Evolutionary conservation across 352 stramenopile genomes (phyloP), one percentile per base, ranked within the genome.

Genomic region (Phytophthora litchii): DNA sequence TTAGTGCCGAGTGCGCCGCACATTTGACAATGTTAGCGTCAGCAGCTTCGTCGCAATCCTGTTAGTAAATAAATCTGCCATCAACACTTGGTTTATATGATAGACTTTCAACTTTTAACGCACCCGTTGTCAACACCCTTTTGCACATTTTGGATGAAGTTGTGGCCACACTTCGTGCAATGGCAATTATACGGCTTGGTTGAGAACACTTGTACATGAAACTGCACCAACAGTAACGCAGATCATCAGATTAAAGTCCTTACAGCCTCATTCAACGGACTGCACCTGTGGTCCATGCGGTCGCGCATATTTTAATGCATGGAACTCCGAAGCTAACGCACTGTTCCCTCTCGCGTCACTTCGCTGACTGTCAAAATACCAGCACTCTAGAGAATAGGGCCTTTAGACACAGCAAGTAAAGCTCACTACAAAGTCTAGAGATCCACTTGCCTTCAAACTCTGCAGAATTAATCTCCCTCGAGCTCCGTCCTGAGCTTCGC

Each of bases 51-150:
- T 91, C 0, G 80, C 78, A 36, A 92, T 89, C 19, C 80, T 92
- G 58, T 8, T 17, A 23, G 14, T n/a, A 32, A 5, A 25, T 14
- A 38, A 4, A 31, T 27, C 5, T 3, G 5, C 3, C 23, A 27
- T 27, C 23, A 27, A 27, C 23, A 5, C 23, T 27, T 27, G 23
- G 23, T 27, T 27, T 5, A 27, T 27, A 5, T 27, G 3, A 5
- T 27, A 27, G 23, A 27, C 3, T 27, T 27, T 27, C 5, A 25
- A 20, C 37, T 17, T 37, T 12, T 23, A 16, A 38, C 75, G 20
- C 27, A 92, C 80, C 72, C 83, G 43, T 91, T 89, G 66, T 92
- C 80, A 8, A 92, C 83, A 8, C 80, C 78, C 67, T 92, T 90
- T 29, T 92, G 83, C 1, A 91, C 75, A 3, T 82, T 76, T 42